These are phyloP conservation scores for Shiraia sp. DNA, from an alignment of 2,329 filamentous ascomycete species.

Conservation along the genomic window DNA sequence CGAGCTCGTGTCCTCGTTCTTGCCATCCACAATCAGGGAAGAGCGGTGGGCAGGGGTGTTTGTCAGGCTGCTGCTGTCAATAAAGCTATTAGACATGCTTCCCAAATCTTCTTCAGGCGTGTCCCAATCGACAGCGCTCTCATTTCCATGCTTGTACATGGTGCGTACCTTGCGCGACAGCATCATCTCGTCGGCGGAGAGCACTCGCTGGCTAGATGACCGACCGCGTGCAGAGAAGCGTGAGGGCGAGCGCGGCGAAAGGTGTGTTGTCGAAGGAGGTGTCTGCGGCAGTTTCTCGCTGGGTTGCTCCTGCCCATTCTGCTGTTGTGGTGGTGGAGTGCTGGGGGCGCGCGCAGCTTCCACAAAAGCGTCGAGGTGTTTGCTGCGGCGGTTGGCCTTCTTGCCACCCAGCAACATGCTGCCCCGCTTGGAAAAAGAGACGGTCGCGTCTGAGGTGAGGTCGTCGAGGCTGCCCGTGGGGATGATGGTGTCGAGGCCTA, in stretches of 20 bases:
- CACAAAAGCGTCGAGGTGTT: constrained; percentile 28
- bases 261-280: constrained; percentile 25
- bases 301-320: constrained; percentile 17
- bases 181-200: constrained; percentile 67
- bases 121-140: constrained; percentile 55
- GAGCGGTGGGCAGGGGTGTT: constrained; percentile 32
- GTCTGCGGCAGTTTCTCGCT: constrained; percentile 21
- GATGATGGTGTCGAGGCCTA: constrained; percentile 59
- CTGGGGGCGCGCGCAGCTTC: constrained; percentile 20
- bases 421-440: constrained; percentile 64
- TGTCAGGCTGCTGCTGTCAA: constrained; percentile 26
- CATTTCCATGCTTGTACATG: constrained; percentile 67
- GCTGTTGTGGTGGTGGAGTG: constrained; percentile 15
- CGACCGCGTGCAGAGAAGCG: constrained; percentile 39
- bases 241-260: constrained; percentile 42
- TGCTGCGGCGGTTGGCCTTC: constrained; percentile 48
- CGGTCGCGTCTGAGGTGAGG: constrained; percentile 53
- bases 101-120: constrained; percentile 23
- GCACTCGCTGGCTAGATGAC: constrained; percentile 50
- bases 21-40: constrained; percentile 31
- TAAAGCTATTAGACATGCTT: constrained; percentile 25
- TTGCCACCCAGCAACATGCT: constrained; percentile 62
- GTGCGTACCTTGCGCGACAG: constrained; percentile 64
- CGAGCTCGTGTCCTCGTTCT: constrained; percentile 32
- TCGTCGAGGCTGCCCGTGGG: constrained; percentile 59